These are phyloP conservation scores for Populus davidiana DNA, from an alignment of 345 rosid species.

Conservation along the genomic window DNA sequence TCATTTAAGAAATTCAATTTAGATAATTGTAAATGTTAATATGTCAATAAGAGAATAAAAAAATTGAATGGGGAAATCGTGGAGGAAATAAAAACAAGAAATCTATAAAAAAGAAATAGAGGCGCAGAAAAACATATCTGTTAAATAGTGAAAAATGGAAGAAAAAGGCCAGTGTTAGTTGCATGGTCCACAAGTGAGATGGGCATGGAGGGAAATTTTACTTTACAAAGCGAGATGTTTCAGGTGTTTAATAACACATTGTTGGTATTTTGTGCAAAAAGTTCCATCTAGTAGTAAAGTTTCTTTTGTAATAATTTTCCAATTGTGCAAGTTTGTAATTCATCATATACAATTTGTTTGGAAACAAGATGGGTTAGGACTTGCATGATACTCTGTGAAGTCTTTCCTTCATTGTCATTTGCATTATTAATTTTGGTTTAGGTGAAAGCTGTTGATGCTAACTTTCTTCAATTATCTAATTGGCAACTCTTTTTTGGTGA, in stretches of 20 bases:
- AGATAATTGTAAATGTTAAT: background rate
- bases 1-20: background rate
- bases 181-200: background rate
- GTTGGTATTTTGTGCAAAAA: background rate
- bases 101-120: background rate
- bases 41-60: background rate
- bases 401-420: background rate
- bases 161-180: background rate
- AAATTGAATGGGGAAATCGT: background rate
- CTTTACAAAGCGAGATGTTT: background rate
- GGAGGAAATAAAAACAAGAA: background rate
- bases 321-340: background rate
- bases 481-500: conserved; percentile 18
- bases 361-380: background rate
- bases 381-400: background rate
- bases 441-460: background rate
- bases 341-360: background rate
- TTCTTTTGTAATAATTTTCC: background rate
- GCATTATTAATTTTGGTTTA: background rate
- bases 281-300: background rate
- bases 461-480: background rate
- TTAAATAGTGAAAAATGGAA: background rate
- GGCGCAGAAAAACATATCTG: background rate
- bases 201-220: too few relatives aligned
- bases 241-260: background rate